Conservation (phyloP, 768 basidiomycete genomes). For the Hericium coralloides region DNA sequence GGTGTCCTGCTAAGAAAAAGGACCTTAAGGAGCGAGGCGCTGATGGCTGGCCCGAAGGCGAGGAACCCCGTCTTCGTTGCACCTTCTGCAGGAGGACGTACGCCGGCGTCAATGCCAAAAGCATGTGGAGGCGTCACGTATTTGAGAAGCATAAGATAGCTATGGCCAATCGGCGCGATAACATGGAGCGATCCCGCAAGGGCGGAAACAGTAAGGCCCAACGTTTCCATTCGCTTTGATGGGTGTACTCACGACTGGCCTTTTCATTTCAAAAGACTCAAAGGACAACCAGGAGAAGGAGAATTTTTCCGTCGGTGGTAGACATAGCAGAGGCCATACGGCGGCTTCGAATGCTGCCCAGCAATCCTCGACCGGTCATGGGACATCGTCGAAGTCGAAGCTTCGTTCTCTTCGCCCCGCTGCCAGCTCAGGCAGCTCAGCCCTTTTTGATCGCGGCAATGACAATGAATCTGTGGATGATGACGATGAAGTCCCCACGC, state of each 20-base stretch:
- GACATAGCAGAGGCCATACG: constrained; percentile 6
- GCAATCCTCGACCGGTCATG: not conserved
- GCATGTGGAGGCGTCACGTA: constrained; percentile 86
- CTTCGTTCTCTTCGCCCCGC: constrained; percentile 15
- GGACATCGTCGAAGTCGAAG: constrained; percentile 6
- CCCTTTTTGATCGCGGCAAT: constrained; percentile 12
- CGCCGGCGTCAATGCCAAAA: constrained; percentile 82
- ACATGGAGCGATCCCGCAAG: constrained; percentile 46
- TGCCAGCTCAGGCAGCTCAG: constrained; percentile 2
- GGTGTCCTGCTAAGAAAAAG: constrained; percentile 83
- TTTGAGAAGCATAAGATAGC: constrained; percentile 88
- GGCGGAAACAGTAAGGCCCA: constrained; percentile 49
- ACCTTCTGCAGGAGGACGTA: constrained; percentile 81
- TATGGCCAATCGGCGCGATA: constrained; percentile 79
- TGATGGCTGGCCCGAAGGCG: constrained; percentile 73
- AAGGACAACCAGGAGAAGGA: constrained; percentile 44
- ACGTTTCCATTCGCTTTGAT: not conserved
- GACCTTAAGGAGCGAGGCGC: constrained; percentile 59
- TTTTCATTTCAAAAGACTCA: constrained; percentile 31
- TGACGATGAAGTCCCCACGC: constrained; percentile 6
- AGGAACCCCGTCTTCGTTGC: constrained; percentile 71
- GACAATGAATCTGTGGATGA: constrained; percentile 8
- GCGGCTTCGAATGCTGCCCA: not conserved
- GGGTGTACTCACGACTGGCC: not conserved
- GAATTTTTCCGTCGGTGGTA: constrained; percentile 24